Percentiles rank a stretch among this genome's conserved stretches.
phyloP scores from a whole-genome alignment of 176 grass and related monocot genomes.

The Raddia guianensis region DNA sequence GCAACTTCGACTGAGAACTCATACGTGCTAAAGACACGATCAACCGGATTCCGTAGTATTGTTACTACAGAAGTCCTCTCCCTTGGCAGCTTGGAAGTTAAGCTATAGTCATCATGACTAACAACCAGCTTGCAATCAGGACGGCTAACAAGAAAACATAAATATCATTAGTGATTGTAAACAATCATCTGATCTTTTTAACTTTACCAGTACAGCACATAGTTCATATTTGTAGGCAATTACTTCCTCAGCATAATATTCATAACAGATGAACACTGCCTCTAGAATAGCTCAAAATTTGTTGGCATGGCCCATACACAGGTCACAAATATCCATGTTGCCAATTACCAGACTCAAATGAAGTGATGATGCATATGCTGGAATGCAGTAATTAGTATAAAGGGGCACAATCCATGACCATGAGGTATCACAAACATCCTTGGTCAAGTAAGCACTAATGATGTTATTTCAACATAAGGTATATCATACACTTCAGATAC shows the following conservation, averaged over 20 bases:
- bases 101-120: conserved; percentile 98
- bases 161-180: conserved; percentile 29
- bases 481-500: background rate
- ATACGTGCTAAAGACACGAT: conserved; percentile 95
- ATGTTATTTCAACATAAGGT: background rate
- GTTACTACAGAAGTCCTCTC: conserved; percentile 92
- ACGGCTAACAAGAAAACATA: conserved; percentile 54
- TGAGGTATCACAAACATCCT: background rate
- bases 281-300: background rate
- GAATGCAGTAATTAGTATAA: conserved; percentile 9
- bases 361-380: background rate
- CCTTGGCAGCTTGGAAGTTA: conserved; percentile 81
- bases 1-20: conserved; percentile 98
- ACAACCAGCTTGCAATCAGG: conserved; percentile 95
- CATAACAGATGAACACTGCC: background rate
- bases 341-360: background rate
- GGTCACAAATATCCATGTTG: background rate
- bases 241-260: background rate
- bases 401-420: background rate
- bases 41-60: conserved; percentile 86
- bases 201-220: background rate
- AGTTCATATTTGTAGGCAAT: conserved; percentile 10
- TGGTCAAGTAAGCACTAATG: background rate
- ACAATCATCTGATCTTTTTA: conserved; percentile 22
- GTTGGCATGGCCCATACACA: background rate